A percentile compares a stretch with the other conserved stretches of the same genome.
phyloP scores from a whole-genome alignment of 2,329 filamentous ascomycete species.

The Trichophaea hybrida region DNA sequence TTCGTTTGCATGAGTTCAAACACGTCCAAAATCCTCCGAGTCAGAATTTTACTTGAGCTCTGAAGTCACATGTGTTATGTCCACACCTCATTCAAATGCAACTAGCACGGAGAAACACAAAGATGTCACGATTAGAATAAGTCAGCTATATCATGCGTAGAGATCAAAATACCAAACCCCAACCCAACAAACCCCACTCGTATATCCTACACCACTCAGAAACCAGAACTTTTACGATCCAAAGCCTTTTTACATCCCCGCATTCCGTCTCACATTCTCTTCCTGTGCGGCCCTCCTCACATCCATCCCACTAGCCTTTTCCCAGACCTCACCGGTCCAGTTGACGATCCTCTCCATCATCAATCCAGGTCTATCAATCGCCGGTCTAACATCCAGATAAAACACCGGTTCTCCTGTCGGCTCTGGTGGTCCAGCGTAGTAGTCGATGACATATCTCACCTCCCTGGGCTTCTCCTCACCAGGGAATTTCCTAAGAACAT shows the following conservation, averaged over 20 bases:
- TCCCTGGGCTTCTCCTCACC: slow-evolving; percentile 50
- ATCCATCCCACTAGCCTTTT: slow-evolving; percentile 63
- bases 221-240: background rate
- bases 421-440: slow-evolving; percentile 73
- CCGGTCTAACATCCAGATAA: slow-evolving; percentile 85
- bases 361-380: slow-evolving; percentile 63
- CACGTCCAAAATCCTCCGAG: too few relatives aligned
- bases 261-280: slow-evolving; percentile 22
- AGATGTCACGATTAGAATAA: background rate
- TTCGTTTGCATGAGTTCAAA: too few relatives aligned
- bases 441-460: slow-evolving; percentile 90
- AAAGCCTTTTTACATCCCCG: background rate
- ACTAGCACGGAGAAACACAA: too few relatives aligned
- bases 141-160: background rate
- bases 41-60: too few relatives aligned
- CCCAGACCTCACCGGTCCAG: slow-evolving; percentile 93
- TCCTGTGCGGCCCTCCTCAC: slow-evolving; percentile 37
- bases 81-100: background rate
- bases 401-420: slow-evolving; percentile 85
- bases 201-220: background rate
- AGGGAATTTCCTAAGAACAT: slow-evolving; percentile 56
- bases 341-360: slow-evolving; percentile 69
- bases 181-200: background rate
- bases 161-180: background rate
- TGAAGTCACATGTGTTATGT: too few relatives aligned